Conservation (phyloP, 192 early-diverging fungal genomes). For the Mortierella alpina region DNA sequence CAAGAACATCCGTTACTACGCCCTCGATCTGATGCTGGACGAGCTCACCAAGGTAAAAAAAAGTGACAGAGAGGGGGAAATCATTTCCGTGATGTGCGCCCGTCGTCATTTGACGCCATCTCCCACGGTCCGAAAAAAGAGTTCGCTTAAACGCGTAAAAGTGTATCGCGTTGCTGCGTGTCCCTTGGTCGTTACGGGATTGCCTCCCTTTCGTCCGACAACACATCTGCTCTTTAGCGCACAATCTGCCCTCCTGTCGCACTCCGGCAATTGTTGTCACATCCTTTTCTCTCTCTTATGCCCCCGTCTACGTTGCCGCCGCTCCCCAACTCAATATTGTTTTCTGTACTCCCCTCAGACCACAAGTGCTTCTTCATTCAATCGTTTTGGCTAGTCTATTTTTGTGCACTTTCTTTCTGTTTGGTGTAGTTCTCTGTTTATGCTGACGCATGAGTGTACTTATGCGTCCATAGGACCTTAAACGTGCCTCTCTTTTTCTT, state of each 20-base stretch:
- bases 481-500: background rate
- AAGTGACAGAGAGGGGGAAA: background rate
- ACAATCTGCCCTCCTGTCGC: too few species aligned
- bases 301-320: too few species aligned
- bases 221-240: too few species aligned
- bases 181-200: too few species aligned
- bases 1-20: conserved; percentile 83
- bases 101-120: conserved; percentile 49
- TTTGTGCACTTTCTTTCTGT: background rate
- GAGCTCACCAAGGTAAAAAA: conserved; percentile 68
- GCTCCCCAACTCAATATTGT: background rate
- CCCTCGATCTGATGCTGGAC: conserved; percentile 87
- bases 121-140: background rate
- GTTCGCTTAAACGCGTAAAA: background rate
- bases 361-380: background rate
- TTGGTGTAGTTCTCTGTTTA: background rate
- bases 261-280: too few species aligned
- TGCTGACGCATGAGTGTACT: too few species aligned
- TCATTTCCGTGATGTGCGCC: background rate
- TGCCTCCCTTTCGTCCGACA: too few species aligned
- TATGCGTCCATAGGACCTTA: too few species aligned
- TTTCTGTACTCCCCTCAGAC: background rate
- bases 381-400: too few species aligned
- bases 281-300: too few species aligned
- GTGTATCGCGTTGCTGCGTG: too few species aligned